Evolutionary conservation across 2,329 filamentous ascomycete species (phyloP), one percentile per base, ranked within the genome.

Genomic region (Cladosporium sphaerospermum): DNA sequence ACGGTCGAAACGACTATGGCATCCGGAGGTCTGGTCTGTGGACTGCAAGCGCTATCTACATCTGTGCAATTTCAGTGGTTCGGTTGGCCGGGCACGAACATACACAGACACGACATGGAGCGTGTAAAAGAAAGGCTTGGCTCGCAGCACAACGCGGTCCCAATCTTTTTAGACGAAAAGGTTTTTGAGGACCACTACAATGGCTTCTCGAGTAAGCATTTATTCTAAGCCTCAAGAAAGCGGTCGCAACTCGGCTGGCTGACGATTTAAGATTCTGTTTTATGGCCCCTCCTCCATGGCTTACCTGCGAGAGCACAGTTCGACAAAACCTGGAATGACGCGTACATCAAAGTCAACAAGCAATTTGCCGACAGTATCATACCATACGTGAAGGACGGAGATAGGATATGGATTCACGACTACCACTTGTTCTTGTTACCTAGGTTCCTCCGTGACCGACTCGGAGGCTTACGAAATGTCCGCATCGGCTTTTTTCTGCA

Each of bases 241-340:
- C 19, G 32, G 13, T 67, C 43, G 11, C 36, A 46, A 39, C 16
- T 45, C 7, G 7, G 11, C 34, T 37, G 28, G 14, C 10, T 33
- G 34, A 51, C 16, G 18, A 8, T 33, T 37, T 4, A 7, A 37
- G 34, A 96, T 72, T 92, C 89, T 6, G 96, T 96, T 69, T 83
- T 96, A 55, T 96, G 91, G 91, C 91, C 91, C 4, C 82, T 96
- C 32, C 95, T 96, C 76, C 91, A 96, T 74, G 96, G 96, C 73
- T 91, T 96, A 71, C 91, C 91, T 47, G 90, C 90, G 67, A 90
- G 96, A 76, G 95, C 96, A 62, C 95, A 89, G 46, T 96, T 96
- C 69, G 90, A 96, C 73, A 90, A 96, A 72, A 85, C 84, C 39
- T 86, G 89, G 4, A 96, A 90, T 90, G 83, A 85, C 31, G 90